These are phyloP conservation scores for Quercus ilex DNA, from an alignment of 306 rosid species.

Conservation along the genomic window DNA sequence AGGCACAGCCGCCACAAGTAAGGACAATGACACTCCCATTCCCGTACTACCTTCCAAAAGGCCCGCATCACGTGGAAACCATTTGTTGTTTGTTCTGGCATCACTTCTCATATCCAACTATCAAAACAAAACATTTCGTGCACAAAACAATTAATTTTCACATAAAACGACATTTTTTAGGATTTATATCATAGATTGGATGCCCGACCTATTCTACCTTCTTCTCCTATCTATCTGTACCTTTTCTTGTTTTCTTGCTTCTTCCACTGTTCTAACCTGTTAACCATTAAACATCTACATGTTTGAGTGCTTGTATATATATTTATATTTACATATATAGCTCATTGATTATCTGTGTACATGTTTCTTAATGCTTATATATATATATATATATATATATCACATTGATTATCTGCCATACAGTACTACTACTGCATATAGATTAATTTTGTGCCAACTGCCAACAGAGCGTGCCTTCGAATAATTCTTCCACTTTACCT, in stretches of 20 bases:
- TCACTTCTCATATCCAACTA: constrained; percentile 32
- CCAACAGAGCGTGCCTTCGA: too few relatives aligned
- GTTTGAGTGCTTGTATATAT: too few relatives aligned
- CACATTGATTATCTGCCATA: not conserved
- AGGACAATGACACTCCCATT: constrained; percentile 95
- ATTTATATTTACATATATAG: too few relatives aligned
- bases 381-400: not conserved
- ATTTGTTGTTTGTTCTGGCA: constrained; percentile 48
- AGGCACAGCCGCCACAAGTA: constrained; percentile 80
- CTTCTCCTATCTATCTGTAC: constrained; percentile 41
- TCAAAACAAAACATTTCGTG: constrained; percentile 26
- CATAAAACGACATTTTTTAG: constrained; percentile 48
- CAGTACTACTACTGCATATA: too few relatives aligned
- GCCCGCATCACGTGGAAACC: constrained; percentile 96
- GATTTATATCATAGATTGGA: constrained; percentile 56
- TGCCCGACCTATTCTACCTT: constrained; percentile 29
- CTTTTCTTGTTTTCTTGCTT: constrained; percentile 22
- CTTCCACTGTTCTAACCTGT: not conserved
- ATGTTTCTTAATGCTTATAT: too few relatives aligned
- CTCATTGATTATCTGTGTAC: too few relatives aligned
- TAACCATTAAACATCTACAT: not conserved
- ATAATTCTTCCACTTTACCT: not conserved
- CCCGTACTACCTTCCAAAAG: constrained; percentile 72
- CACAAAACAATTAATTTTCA: constrained; percentile 12
- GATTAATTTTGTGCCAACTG: too few relatives aligned